Base-by-base conservation (phyloP, 2,329 filamentous ascomycete species). In the Stromatinia cepivora region DNA sequence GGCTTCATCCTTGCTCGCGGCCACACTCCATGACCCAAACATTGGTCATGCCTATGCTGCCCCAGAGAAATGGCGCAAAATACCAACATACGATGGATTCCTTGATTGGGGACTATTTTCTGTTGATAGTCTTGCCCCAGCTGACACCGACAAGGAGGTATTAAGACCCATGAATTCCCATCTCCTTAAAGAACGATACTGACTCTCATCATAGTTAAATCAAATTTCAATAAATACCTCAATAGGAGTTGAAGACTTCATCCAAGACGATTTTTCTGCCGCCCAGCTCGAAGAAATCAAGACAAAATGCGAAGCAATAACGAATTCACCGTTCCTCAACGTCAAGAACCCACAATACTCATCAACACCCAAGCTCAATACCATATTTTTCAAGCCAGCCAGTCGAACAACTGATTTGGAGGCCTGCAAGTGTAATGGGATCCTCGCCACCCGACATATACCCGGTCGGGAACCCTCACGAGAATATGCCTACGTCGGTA, bases 321-420 rank as follows among this genome's bases (percentile, higher is more conserved):
- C 17, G 2, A 0, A 4, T 8, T 53, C 50, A 0, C 0, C 1
- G 4, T 13, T 15, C 6, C 28, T 10, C 13, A 31, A 20, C 17
- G 3, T 31, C 50, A 9, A 15, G 25, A n/a, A 53, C 4, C 25
- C 25, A 31, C 25, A 5, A 31, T 28, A n/a, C 6, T 53, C 17
- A 13, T 17, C 50, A 20, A 13, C 10, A 28, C 28, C 28, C 2
- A 53, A 28, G 25, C n/a, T 15, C 6, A 53, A 53, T 6, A 53
- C 6, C 4, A 28, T 53, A 2, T 53, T 9, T 8, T 53, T 28
- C 50, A 53, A 53, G 9, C 0, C 50, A 4, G 1, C 2, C 0
- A 53, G 50, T 28, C 50, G 25, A 53, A 53, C 50, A 28, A 28
- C 13, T 3, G 50, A 8, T 28, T 53, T 11, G 50, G 28, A 17